Evolutionary conservation across 768 basidiomycete species (phyloP).

Genomic region (Tulasnella sp.): DNA sequence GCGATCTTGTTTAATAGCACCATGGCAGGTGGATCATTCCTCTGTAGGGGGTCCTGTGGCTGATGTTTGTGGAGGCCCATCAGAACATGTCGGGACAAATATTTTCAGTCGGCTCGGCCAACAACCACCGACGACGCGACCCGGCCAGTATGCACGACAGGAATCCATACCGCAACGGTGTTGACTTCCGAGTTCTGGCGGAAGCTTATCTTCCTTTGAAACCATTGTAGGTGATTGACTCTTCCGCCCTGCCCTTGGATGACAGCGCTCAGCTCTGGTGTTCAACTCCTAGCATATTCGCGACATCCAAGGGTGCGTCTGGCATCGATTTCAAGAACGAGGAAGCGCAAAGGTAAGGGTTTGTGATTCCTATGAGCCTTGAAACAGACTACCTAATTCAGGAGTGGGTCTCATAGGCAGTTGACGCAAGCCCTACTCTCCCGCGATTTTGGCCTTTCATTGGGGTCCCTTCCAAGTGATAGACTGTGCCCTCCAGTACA

Average conservation of each 20-base stretch:
- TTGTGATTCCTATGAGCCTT: background rate
- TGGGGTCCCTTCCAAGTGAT: constrained; percentile 57
- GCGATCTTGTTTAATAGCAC: too few relatives aligned
- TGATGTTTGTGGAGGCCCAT: background rate
- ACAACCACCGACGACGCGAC: background rate
- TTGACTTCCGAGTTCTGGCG: constrained; percentile 59
- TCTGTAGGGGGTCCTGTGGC: background rate
- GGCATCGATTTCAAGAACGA: constrained; percentile 74
- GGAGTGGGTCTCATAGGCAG: constrained; percentile 44
- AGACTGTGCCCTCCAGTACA: constrained; percentile 84
- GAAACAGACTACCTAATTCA: background rate
- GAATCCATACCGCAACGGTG: constrained; percentile 17
- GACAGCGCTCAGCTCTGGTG: background rate
- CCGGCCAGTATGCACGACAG: constrained; percentile 9
- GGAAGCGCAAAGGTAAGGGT: constrained; percentile 58
- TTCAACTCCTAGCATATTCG: constrained; percentile 32
- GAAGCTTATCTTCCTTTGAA: constrained; percentile 53
- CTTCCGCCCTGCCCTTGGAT: constrained; percentile 25
- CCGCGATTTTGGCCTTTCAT: constrained; percentile 63
- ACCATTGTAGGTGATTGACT: constrained; percentile 44
- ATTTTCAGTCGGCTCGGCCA: background rate
- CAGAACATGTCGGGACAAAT: background rate
- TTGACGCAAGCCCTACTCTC: constrained; percentile 74
- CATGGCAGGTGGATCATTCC: too few relatives aligned
- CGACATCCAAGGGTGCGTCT: constrained; percentile 31